A percentile compares a stretch with the other conserved stretches of the same genome.
These are phyloP conservation scores for Suillus tomentosus DNA, from an alignment of 768 basidiomycete genomes.

Conservation along the genomic window DNA sequence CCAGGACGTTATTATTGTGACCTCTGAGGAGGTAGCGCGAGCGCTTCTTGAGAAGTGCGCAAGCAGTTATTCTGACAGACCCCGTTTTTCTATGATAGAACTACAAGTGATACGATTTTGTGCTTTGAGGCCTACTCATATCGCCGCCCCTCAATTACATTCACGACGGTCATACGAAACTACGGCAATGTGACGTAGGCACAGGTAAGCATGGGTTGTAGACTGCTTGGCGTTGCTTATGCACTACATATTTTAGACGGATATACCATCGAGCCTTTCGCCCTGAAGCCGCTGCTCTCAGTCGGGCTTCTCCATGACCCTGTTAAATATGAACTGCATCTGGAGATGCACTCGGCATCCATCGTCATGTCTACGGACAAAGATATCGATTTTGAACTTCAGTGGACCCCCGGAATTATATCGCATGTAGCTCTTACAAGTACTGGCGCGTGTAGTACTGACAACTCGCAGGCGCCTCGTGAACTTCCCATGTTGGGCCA, in stretches of 20 bases:
- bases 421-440: constrained; percentile 3
- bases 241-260: constrained; percentile 33
- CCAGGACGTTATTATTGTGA: constrained; percentile 45
- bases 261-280: constrained; percentile 26
- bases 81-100: constrained; percentile 38
- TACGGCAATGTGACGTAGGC: constrained; percentile 32
- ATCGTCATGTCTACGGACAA: constrained; percentile 29
- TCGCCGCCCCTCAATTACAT: constrained; percentile 32
- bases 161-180: constrained; percentile 41
- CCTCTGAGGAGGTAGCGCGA: constrained; percentile 37
- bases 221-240: constrained; percentile 38
- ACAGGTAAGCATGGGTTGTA: constrained; percentile 29
- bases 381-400: too few species aligned
- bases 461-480: constrained; percentile 21
- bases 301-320: constrained; percentile 35
- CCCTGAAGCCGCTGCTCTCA: constrained; percentile 25
- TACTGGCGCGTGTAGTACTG: neutral
- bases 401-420: too few species aligned
- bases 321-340: constrained; percentile 24
- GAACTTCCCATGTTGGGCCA: constrained; percentile 25
- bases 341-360: constrained; percentile 35
- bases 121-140: neutral
- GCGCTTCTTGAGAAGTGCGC: constrained; percentile 48
- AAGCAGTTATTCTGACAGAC: constrained; percentile 43
- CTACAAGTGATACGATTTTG: constrained; percentile 29